Evolutionary conservation across 2,329 filamentous ascomycete species (phyloP).

Genomic region (Phaeosphaeria sp.): DNA sequence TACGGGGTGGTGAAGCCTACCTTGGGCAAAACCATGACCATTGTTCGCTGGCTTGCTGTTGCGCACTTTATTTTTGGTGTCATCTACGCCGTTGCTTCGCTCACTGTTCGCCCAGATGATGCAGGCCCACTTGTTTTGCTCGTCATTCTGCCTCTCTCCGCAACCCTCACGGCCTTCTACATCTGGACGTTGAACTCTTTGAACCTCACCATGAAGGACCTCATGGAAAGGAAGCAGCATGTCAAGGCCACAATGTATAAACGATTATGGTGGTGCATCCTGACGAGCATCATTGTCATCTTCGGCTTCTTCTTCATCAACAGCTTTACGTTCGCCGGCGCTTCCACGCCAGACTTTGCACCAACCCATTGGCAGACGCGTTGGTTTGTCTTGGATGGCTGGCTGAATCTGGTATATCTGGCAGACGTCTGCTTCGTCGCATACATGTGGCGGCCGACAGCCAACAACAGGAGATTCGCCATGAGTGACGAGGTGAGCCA

Average conservation of each 20-base stretch:
- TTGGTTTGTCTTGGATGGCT: constrained; percentile 97
- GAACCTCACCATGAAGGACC: constrained; percentile 92
- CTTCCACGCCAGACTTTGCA: constrained; percentile 84
- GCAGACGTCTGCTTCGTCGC: constrained; percentile 92
- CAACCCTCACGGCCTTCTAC: constrained; percentile 94
- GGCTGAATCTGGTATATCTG: constrained; percentile 96
- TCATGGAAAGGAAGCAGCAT: constrained; percentile 92
- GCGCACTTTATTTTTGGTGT: constrained; percentile 95
- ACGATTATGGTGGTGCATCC: constrained; percentile 97
- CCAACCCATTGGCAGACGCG: constrained; percentile 96
- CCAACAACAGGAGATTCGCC: constrained; percentile 94
- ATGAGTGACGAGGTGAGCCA: constrained; percentile 89
- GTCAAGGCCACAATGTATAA: constrained; percentile 96
- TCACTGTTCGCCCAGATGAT: constrained; percentile 86
- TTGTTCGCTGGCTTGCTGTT: constrained; percentile 87
- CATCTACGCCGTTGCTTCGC: constrained; percentile 87
- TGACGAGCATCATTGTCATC: constrained; percentile 90
- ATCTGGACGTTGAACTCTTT: constrained; percentile 98
- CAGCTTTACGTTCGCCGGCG: constrained; percentile 90
- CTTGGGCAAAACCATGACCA: constrained; percentile 91
- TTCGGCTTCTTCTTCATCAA: constrained; percentile 99
- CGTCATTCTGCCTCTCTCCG: constrained; percentile 90
- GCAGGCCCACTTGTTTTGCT: constrained; percentile 90
- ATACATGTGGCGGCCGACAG: constrained; percentile 95
- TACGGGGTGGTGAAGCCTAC: constrained; percentile 97